phyloP scores from a whole-genome alignment of 768 basidiomycete species.

The Hemileccinum impolitum region DNA sequence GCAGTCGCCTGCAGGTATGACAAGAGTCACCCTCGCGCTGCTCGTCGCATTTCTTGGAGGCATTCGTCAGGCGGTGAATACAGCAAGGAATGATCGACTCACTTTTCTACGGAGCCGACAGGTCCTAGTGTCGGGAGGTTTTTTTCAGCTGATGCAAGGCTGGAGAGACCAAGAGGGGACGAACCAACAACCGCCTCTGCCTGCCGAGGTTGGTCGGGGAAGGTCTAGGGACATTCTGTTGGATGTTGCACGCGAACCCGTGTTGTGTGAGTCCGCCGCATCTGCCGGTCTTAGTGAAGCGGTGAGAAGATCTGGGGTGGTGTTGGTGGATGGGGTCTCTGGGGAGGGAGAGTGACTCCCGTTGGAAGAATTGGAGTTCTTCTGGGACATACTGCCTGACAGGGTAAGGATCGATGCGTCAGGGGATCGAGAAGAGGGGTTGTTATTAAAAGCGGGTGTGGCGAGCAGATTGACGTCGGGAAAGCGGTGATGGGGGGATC shows the following conservation, averaged over 20 bases:
- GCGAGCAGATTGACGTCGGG: slow-evolving; percentile 17
- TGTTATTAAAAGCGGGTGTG: slow-evolving; percentile 23
- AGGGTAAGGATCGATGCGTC: slow-evolving; percentile 17
- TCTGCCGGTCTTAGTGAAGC: slow-evolving; percentile 36
- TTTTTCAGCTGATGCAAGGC: slow-evolving; percentile 6
- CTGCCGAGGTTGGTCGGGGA: slow-evolving; percentile 50
- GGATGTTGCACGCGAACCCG: slow-evolving; percentile 39
- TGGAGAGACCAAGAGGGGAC: slow-evolving; percentile 27
- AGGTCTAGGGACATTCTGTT: slow-evolving; percentile 47
- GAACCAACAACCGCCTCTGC: slow-evolving; percentile 80
- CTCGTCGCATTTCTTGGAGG: slow-evolving; percentile 80
- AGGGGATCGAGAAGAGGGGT: slow-evolving; percentile 23
- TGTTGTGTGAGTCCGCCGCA: slow-evolving; percentile 25
- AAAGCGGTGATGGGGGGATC: slow-evolving; percentile 27
- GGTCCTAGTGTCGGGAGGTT: slow-evolving; percentile 49
- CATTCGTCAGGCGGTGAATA: slow-evolving; percentile 2
- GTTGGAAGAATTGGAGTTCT: slow-evolving; percentile 46
- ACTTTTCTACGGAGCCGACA: slow-evolving; percentile 83
- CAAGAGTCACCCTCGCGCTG: slow-evolving; percentile 79
- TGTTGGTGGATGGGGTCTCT: slow-evolving; percentile 40
- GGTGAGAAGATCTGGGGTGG: slow-evolving; percentile 43
- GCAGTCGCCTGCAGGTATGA: slow-evolving; percentile 74
- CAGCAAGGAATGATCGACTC: neutral
- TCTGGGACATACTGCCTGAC: slow-evolving; percentile 43
- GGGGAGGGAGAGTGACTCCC: slow-evolving; percentile 49